Conservation (phyloP, 2,329 filamentous ascomycete species). For the Colletotrichum lini region DNA sequence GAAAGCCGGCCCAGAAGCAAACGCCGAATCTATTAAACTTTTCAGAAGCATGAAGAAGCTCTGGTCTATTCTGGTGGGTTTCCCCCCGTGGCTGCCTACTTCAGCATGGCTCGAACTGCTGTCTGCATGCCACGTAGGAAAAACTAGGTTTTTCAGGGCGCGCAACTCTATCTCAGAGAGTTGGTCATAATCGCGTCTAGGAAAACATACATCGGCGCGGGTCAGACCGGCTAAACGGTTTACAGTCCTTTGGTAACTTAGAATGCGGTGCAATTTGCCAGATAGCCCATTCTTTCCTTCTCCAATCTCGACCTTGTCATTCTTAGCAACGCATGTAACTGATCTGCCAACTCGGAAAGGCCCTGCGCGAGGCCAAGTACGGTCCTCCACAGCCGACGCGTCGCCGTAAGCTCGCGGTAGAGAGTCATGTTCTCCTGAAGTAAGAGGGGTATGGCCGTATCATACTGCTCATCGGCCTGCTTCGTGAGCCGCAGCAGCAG, state of each 20-base stretch:
- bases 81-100: too few relatives aligned
- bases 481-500: neutral
- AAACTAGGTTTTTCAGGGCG: too few relatives aligned
- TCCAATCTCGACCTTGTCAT: neutral
- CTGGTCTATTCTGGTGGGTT: too few relatives aligned
- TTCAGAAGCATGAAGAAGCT: too few relatives aligned
- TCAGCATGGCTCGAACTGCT: too few relatives aligned
- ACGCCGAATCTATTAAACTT: too few relatives aligned
- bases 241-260: neutral
- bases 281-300: neutral
- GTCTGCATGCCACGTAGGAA: too few relatives aligned
- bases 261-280: slow-evolving; percentile 13
- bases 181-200: too few relatives aligned
- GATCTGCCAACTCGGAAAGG: neutral
- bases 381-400: neutral
- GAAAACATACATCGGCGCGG: too few relatives aligned
- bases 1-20: too few relatives aligned
- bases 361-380: neutral
- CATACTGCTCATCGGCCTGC: slow-evolving; percentile 5
- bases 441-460: neutral
- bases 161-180: too few relatives aligned
- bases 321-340: neutral
- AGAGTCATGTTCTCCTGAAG: slow-evolving; percentile 1
- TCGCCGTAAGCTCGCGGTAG: neutral
- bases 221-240: too few relatives aligned